A percentile compares a stretch with the other conserved stretches of the same genome.
These are phyloP conservation scores for Penicillium verhagenii DNA, from an alignment of 495 filamentous ascomycete species.

Conservation along the genomic window DNA sequence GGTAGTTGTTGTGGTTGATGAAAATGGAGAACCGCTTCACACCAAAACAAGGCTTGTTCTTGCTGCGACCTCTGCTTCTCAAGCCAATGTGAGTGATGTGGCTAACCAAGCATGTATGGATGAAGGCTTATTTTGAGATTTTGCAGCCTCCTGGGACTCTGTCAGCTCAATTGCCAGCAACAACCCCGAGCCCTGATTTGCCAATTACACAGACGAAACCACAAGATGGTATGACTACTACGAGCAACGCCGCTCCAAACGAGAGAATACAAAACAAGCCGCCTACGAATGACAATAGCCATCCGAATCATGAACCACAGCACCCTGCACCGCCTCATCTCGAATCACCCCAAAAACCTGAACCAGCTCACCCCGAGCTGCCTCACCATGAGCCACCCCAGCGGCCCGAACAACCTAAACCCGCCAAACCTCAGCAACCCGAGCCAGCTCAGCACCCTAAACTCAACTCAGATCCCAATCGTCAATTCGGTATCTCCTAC, in stretches of 20 bases:
- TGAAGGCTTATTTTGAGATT: constrained; percentile 7
- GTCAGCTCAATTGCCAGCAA: background rate
- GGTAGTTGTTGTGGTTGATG: constrained; percentile 65
- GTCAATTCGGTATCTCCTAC: constrained; percentile 62
- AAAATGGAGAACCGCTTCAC: constrained; percentile 53
- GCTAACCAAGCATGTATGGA: background rate
- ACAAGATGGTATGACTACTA: background rate
- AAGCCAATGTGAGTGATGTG: constrained; percentile 18
- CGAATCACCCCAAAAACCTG: constrained; percentile 6
- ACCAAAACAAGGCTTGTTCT: constrained; percentile 17
- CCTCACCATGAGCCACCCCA: background rate
- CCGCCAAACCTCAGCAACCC: constrained; percentile 8
- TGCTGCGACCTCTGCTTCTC: constrained; percentile 1
- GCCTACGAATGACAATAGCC: background rate
- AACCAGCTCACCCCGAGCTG: constrained; percentile 14
- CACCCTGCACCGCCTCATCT: constrained; percentile 8
- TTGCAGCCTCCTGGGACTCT: background rate
- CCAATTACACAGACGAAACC: background rate
- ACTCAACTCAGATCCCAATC: constrained; percentile 4
- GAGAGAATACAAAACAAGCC: background rate
- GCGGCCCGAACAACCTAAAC: constrained; percentile 10
- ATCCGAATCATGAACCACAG: background rate
- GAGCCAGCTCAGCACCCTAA: constrained; percentile 9
- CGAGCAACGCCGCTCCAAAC: background rate
- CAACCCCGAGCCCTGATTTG: background rate